Conservation (phyloP, 805 yeast species). For the Starmerella tilneyi region DNA sequence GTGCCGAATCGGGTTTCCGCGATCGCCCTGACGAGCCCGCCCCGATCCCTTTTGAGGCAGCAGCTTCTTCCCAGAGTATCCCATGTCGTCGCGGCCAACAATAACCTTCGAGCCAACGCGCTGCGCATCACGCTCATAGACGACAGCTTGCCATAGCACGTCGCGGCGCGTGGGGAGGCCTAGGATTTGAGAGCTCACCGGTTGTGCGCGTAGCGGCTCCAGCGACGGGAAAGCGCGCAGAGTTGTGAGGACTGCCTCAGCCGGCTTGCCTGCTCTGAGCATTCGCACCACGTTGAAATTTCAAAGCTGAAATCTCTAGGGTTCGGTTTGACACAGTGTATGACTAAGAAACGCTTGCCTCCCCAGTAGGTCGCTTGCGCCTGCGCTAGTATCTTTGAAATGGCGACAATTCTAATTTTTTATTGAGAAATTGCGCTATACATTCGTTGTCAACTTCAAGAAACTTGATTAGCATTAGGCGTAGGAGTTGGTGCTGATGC, state of each 20-base stretch:
- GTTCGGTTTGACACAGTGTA: not conserved
- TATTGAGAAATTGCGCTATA: too few relatives aligned
- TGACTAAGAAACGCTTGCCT: too few relatives aligned
- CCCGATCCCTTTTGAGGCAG: constrained; percentile 91
- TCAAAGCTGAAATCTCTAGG: not conserved
- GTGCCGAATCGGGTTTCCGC: constrained; percentile 82
- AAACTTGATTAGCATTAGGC: too few relatives aligned
- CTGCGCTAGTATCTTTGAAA: too few relatives aligned
- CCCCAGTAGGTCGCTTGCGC: too few relatives aligned
- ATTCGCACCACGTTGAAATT: constrained; percentile 10
- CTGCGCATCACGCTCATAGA: constrained; percentile 77
- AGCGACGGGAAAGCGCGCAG: constrained; percentile 79
- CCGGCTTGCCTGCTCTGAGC: constrained; percentile 34
- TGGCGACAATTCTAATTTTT: too few relatives aligned
- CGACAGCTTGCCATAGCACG: constrained; percentile 86
- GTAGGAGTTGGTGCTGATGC: too few relatives aligned
- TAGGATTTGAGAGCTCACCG: constrained; percentile 62
- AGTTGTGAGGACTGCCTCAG: constrained; percentile 64
- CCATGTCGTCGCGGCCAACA: constrained; percentile 75
- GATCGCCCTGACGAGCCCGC: constrained; percentile 91
- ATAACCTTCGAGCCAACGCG: constrained; percentile 86
- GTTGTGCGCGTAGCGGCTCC: constrained; percentile 69
- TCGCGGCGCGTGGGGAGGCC: constrained; percentile 79
- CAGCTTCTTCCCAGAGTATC: constrained; percentile 72
- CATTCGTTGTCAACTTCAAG: too few relatives aligned